These are phyloP conservation scores for Westerdykella sp. DNA, from an alignment of 2,329 filamentous ascomycete genomes.

Conservation along the genomic window DNA sequence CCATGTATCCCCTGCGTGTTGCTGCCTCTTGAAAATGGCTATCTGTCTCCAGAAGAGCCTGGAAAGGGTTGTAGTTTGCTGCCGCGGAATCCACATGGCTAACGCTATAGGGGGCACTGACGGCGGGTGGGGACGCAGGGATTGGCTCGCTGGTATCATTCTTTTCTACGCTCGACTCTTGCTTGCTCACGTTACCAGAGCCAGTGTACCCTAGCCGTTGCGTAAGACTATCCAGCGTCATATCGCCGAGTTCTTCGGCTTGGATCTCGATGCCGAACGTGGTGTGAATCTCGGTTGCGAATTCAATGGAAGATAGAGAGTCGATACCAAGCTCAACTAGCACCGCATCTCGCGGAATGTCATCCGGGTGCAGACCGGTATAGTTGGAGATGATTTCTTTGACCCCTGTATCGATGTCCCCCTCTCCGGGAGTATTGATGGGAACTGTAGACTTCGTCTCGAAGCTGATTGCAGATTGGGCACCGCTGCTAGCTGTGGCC, in stretches of 20 bases:
- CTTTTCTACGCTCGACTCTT: too few relatives aligned
- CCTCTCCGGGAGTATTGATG: too few relatives aligned
- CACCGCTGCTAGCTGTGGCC: slow-evolving; percentile 59
- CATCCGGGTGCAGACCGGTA: slow-evolving; percentile 5
- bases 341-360: slow-evolving; percentile 1
- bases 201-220: background rate
- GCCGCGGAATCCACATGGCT: background rate
- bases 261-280: slow-evolving; percentile 4
- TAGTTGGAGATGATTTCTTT: slow-evolving; percentile 10
- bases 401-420: slow-evolving; percentile 2
- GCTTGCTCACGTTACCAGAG: background rate
- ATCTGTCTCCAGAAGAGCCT: background rate
- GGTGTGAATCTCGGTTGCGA: slow-evolving; percentile 5
- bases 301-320: slow-evolving; percentile 3
- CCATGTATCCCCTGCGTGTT: slow-evolving; percentile 4
- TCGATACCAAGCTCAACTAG: slow-evolving; percentile 4
- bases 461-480: slow-evolving; percentile 79
- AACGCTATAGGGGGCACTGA: background rate
- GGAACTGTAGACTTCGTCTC: too few relatives aligned
- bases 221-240: slow-evolving; percentile 1
- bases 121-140: background rate
- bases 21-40: background rate
- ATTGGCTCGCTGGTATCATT: too few relatives aligned
- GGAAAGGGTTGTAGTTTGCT: background rate
- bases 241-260: slow-evolving; percentile 1